Conservation (phyloP, 2,329 filamentous ascomycete genomes). For the Neoarthrinium moseri region DNA sequence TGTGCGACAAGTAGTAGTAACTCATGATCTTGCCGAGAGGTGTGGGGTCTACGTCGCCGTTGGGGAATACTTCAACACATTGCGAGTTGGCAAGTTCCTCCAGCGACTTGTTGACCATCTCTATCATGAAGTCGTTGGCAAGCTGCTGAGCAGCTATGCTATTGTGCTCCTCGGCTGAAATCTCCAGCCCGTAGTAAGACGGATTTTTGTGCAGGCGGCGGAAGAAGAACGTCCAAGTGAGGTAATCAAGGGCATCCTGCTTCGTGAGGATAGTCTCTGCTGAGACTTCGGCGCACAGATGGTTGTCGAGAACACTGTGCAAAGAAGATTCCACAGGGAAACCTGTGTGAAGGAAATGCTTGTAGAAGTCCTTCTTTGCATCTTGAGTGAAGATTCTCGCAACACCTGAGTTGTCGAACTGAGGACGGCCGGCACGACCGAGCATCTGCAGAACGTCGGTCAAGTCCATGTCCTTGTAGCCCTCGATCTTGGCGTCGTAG, state of each 20-base stretch:
- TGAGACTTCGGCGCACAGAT: conserved; percentile 91
- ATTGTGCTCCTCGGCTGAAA: conserved; percentile 89
- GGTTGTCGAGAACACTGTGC: conserved; percentile 95
- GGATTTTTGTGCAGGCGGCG: conserved; percentile 95
- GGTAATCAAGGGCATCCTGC: conserved; percentile 94
- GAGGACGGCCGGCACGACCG: conserved; percentile 88
- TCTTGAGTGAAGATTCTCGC: conserved; percentile 97
- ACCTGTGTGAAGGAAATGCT: conserved; percentile 96
- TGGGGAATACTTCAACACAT: conserved; percentile 79
- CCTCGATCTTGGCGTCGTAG: conserved; percentile 96
- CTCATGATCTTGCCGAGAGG: conserved; percentile 97
- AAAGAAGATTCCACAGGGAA: conserved; percentile 97
- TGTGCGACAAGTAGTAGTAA: conserved; percentile 97
- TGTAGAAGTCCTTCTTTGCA: conserved; percentile 98
- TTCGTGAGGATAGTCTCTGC: conserved; percentile 91
- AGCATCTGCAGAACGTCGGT: conserved; percentile 98
- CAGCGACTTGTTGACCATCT: conserved; percentile 85
- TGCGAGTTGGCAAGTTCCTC: conserved; percentile 78
- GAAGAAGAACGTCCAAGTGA: conserved; percentile 99
- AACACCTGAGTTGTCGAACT: conserved; percentile 95
- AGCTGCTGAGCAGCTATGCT: conserved; percentile 79
- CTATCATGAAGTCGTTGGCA: conserved; percentile 93
- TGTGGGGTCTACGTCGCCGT: conserved; percentile 86
- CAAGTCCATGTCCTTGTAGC: conserved; percentile 97
- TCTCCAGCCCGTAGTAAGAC: conserved; percentile 94